Percentiles rank a stretch among this genome's conserved stretches.
phyloP scores from a whole-genome alignment of 2,329 filamentous ascomycete species.

The Calonectria fujianensis region DNA sequence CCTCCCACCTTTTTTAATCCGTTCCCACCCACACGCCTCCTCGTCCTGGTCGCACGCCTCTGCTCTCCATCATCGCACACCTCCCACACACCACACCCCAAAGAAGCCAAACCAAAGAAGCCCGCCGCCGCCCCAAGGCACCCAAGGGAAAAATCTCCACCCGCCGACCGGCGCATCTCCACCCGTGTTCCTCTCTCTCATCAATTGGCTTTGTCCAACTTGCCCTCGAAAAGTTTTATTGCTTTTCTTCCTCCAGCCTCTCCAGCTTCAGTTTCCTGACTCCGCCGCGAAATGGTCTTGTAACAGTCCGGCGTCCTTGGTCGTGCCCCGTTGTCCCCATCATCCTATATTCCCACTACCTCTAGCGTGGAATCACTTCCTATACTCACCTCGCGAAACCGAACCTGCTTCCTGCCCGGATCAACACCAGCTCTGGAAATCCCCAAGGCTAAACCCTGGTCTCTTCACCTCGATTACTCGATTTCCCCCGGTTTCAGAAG shows the following conservation, averaged over 20 bases:
- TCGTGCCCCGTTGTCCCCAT: constrained; percentile 48
- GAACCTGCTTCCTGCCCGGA: constrained; percentile 30
- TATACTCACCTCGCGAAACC: constrained; percentile 37
- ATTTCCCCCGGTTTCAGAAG: constrained; percentile 41
- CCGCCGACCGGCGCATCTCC: constrained; percentile 54
- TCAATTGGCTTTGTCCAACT: constrained; percentile 57
- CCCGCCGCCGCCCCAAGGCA: constrained; percentile 49
- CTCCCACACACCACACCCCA: constrained; percentile 47
- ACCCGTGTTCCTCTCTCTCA: constrained; percentile 54
- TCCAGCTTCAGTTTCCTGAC: constrained; percentile 50
- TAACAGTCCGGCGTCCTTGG: constrained; percentile 52
- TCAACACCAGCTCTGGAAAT: constrained; percentile 39
- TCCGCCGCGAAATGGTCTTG: constrained; percentile 55
- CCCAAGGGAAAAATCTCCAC: constrained; percentile 56
- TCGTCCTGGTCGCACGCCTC: constrained; percentile 40
- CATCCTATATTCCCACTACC: constrained; percentile 49
- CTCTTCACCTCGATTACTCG: constrained; percentile 44
- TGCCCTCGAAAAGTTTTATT: constrained; percentile 58
- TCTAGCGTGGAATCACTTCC: constrained; percentile 47
- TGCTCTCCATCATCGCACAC: constrained; percentile 18
- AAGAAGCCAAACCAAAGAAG: constrained; percentile 53
- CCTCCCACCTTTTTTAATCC: constrained; percentile 43
- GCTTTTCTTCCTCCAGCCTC: constrained; percentile 52
- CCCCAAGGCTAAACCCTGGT: constrained; percentile 41
- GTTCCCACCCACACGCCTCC: constrained; percentile 45